phyloP scores from a whole-genome alignment of 2,329 filamentous ascomycete genomes.

The Penicillium sp. region DNA sequence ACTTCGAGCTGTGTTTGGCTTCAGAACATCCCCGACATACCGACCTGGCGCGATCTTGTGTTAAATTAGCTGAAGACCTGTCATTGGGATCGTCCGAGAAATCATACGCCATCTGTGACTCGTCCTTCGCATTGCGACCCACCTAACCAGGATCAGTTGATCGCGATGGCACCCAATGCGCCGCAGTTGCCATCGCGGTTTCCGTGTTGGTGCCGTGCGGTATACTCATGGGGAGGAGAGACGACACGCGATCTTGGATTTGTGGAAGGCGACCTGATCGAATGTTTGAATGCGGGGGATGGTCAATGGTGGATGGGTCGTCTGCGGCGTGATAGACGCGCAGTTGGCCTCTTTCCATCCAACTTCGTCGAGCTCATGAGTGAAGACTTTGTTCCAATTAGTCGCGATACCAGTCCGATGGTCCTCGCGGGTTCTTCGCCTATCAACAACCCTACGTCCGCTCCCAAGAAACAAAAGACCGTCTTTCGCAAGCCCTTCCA shows the following conservation, averaged over 20 bases:
- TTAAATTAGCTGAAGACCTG: too few relatives aligned
- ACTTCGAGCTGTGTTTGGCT: slow-evolving; percentile 4
- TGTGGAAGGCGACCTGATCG: slow-evolving; percentile 94
- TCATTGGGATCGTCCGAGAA: too few relatives aligned
- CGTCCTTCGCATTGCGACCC: slow-evolving; percentile 1
- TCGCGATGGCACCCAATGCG: slow-evolving; percentile 46
- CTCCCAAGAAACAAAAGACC: slow-evolving; percentile 59
- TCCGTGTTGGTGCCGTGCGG: slow-evolving; percentile 85
- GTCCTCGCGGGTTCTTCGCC: slow-evolving; percentile 51
- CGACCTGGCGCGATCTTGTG: not conserved
- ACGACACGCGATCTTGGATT: slow-evolving; percentile 94
- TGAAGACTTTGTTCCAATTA: slow-evolving; percentile 72
- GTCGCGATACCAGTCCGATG: slow-evolving; percentile 52
- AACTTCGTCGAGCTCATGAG: slow-evolving; percentile 94
- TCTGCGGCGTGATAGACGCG: slow-evolving; percentile 81
- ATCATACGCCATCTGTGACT: too few relatives aligned
- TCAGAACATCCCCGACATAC: slow-evolving; percentile 4
- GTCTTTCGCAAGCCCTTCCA: slow-evolving; percentile 63
- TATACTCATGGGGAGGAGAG: slow-evolving; percentile 94
- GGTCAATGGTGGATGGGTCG: slow-evolving; percentile 98
- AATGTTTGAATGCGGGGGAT: slow-evolving; percentile 96
- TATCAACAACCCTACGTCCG: slow-evolving; percentile 44
- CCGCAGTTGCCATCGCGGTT: slow-evolving; percentile 68
- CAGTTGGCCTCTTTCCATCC: slow-evolving; percentile 89
- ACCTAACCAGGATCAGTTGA: not conserved